Conservation (phyloP, 1,139 yeast genomes). For the Geotrichum citri-aurantii region DNA sequence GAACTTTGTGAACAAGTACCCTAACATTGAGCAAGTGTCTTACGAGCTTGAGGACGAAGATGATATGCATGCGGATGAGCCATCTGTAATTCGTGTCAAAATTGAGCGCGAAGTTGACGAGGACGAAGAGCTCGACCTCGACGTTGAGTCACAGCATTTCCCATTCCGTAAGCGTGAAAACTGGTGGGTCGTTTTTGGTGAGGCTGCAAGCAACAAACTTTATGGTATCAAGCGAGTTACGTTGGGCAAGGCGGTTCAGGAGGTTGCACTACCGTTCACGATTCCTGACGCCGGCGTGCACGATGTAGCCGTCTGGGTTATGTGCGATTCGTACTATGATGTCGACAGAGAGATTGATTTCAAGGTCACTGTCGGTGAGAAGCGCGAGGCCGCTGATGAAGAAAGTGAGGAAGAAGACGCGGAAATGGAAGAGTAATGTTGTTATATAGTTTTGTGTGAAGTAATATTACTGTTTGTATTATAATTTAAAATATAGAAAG, state of each 20-base stretch:
- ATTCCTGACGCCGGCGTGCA: constrained; percentile 59
- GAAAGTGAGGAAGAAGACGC: constrained; percentile 20
- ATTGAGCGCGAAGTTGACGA: constrained; percentile 67
- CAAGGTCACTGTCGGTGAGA: constrained; percentile 43
- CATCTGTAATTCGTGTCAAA: constrained; percentile 45
- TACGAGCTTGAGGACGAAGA: constrained; percentile 42
- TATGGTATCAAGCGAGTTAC: constrained; percentile 69
- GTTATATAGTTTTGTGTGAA: neutral
- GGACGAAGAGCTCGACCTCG: constrained; percentile 46
- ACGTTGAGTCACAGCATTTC: constrained; percentile 51
- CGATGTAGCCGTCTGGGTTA: constrained; percentile 67
- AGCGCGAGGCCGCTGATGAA: constrained; percentile 32
- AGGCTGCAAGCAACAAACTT: constrained; percentile 51
- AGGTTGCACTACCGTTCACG: constrained; percentile 50
- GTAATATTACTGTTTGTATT: neutral
- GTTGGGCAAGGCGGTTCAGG: constrained; percentile 49
- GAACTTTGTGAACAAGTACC: constrained; percentile 81
- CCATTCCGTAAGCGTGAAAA: constrained; percentile 60
- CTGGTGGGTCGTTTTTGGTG: constrained; percentile 81
- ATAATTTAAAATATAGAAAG: neutral
- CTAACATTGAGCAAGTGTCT: constrained; percentile 67
- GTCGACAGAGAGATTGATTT: constrained; percentile 76
- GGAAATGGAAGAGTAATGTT: constrained; percentile 1
- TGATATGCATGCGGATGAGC: constrained; percentile 42
- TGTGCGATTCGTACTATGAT: constrained; percentile 86